Conservation (phyloP, 2,329 filamentous ascomycete species). For the Sphaerulina musiva region DNA sequence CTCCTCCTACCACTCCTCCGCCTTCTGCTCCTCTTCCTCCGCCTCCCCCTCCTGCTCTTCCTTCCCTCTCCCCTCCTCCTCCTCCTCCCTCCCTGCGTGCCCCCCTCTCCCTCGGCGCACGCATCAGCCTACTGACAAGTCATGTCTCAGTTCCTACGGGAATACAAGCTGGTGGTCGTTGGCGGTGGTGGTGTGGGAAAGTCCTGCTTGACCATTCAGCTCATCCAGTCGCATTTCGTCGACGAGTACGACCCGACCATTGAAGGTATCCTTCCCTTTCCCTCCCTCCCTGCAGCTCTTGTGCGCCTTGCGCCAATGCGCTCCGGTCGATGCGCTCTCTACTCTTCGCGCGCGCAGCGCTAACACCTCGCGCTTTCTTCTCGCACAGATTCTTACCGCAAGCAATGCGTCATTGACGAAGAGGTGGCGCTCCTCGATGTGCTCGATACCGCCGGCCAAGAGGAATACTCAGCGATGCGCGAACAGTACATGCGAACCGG, state of each 20-base stretch:
- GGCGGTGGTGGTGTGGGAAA: slow-evolving; percentile 98
- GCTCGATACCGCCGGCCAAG: slow-evolving; percentile 94
- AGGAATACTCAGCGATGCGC: slow-evolving; percentile 98
- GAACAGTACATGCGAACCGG: slow-evolving; percentile 99
- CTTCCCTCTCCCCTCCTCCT: no score
- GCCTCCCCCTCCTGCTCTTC: no score
- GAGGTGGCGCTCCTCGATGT: slow-evolving; percentile 97
- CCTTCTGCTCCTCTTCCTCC: neutral
- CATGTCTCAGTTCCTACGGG: slow-evolving; percentile 44
- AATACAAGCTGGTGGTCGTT: slow-evolving; percentile 71
- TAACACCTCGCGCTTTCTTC: slow-evolving; percentile 20
- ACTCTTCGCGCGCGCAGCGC: neutral
- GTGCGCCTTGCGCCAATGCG: neutral
- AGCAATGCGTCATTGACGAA: slow-evolving; percentile 98
- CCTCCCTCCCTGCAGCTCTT: neutral
- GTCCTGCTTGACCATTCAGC: slow-evolving; percentile 95
- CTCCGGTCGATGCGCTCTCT: neutral
- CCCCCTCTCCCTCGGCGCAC: slow-evolving; percentile 1
- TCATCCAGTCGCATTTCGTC: slow-evolving; percentile 80
- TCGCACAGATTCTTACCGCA: slow-evolving; percentile 86
- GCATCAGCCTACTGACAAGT: slow-evolving; percentile 4
- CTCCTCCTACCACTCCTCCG: neutral
- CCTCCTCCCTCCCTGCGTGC: neutral
- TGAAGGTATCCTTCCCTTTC: slow-evolving; percentile 61
- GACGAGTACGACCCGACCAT: slow-evolving; percentile 99